Percentiles rank a stretch among this genome's conserved stretches.
Conservation (phyloP, 768 basidiomycete genomes). For the Pleurotus cornucopiae region DNA sequence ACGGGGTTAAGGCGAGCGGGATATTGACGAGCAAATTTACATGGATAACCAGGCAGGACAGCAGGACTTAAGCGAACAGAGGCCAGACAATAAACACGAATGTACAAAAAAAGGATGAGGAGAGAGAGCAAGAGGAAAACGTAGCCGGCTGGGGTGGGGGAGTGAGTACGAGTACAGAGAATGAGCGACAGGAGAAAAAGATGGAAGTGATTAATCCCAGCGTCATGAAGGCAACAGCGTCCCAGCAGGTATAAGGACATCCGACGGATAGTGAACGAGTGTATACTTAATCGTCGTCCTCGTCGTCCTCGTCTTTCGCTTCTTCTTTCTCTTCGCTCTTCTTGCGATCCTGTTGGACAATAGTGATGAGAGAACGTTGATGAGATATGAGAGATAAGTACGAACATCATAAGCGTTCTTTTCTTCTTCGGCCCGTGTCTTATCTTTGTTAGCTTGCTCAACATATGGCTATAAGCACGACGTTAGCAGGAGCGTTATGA, state of each 20-base stretch:
- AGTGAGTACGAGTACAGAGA: background rate
- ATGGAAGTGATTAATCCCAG: conserved; percentile 1
- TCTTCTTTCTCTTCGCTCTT: conserved; percentile 28
- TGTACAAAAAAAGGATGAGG: background rate
- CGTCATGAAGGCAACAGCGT: background rate
- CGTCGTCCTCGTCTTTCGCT: conserved; percentile 31
- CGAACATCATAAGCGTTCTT: conserved; percentile 51
- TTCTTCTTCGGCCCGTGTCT: conserved; percentile 81
- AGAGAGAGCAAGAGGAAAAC: background rate
- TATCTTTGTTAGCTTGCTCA: conserved; percentile 84
- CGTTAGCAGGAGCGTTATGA: too few relatives aligned
- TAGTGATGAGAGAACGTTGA: background rate
- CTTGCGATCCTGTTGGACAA: conserved; percentile 15
- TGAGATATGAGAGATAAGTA: background rate
- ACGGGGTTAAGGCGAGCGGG: background rate
- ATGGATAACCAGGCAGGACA: background rate
- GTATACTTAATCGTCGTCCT: conserved; percentile 17
- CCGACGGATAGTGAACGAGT: background rate
- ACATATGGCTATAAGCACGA: conserved; percentile 66
- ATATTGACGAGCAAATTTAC: background rate
- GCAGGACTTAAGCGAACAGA: background rate
- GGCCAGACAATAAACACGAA: background rate
- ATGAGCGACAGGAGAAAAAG: background rate
- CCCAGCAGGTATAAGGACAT: background rate
- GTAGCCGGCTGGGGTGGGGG: background rate